Evolutionary conservation across 805 yeast species (phyloP), one percentile per base, ranked within the genome.

Genomic region (Saccharomycopsis amapae): DNA sequence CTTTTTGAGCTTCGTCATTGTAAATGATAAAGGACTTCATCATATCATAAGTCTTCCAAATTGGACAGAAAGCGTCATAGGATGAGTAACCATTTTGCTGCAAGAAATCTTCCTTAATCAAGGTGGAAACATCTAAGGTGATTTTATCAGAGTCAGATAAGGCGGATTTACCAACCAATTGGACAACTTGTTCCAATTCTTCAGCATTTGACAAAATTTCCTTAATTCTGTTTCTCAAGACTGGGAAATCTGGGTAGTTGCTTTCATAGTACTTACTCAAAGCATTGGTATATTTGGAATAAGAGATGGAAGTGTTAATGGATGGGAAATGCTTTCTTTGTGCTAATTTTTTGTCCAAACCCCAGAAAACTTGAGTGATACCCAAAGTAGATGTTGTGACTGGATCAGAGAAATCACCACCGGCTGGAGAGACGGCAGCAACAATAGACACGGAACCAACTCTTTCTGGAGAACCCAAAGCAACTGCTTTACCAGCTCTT

Each of bases 361-460:
- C 99, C 99, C 99, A 93, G 73, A 93, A 93, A 44, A 93, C 99
- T 73, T 93, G 99, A n/a, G 98, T 93, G 58, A 93, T 93, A 84
- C 97, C 97, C 62, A 93, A 78, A 30, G 99, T 93, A 5, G 98
- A 79, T 18, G 97, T 90, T 23, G 99, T 93, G 57, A 93, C 99
- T 38, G 99, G 99, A 72, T 93, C 99, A 22, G 97, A 90, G 81
- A 93, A 90, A 75, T 93, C 99, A 81, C 99, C 99, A 80, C 99
- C 99, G 46, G 98, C 97, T 56, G 99, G 99, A 3, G 97, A 93
- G 34, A 93, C 99, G 57, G 99, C 99, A 50, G 98, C 99, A 60
- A 93, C 93, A 67, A 93, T 93, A n/a, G 98, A 93, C 53, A 93
- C 99, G 25, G 98, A 90, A 52, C 98, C 99, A 56, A 77, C 62